phyloP scores from a whole-genome alignment of 2,329 filamentous ascomycete species.

The Magnaporthales sp. region DNA sequence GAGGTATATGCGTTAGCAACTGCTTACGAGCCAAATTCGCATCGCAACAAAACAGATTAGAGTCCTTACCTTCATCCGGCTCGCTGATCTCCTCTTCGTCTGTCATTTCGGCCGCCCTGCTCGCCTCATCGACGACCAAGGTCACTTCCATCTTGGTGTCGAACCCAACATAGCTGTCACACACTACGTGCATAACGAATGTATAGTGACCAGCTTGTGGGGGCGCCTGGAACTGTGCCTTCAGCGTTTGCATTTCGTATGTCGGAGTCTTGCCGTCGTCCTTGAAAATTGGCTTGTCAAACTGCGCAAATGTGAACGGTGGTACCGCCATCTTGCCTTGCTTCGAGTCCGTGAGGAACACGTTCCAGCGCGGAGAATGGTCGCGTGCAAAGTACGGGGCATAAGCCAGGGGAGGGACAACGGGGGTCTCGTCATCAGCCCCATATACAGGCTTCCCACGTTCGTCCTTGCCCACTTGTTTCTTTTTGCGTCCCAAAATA shows the following conservation, averaged over 20 bases:
- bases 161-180: conserved; percentile 91
- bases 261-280: conserved; percentile 71
- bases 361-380: conserved; percentile 83
- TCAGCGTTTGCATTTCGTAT: conserved; percentile 90
- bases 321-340: conserved; percentile 94
- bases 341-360: conserved; percentile 90
- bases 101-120: conserved; percentile 70
- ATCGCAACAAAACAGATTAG: not conserved
- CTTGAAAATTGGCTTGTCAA: conserved; percentile 75
- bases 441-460: conserved; percentile 43
- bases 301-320: conserved; percentile 88
- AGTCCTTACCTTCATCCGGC: conserved; percentile 81
- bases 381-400: conserved; percentile 88
- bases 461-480: conserved; percentile 43
- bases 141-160: conserved; percentile 89
- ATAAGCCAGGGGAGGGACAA: conserved; percentile 77
- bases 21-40: not conserved
- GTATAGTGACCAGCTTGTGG: conserved; percentile 88
- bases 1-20: conserved; percentile 10
- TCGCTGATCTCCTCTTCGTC: conserved; percentile 95
- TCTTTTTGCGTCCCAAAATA: conserved; percentile 66
- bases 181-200: conserved; percentile 88
- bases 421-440: conserved; percentile 49
- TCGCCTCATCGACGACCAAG: conserved; percentile 79
- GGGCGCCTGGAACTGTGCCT: conserved; percentile 93